Percentiles rank a stretch among this genome's conserved stretches.
phyloP scores from a whole-genome alignment of 108 stramenopile species.

The Skeletonema tropicum region DNA sequence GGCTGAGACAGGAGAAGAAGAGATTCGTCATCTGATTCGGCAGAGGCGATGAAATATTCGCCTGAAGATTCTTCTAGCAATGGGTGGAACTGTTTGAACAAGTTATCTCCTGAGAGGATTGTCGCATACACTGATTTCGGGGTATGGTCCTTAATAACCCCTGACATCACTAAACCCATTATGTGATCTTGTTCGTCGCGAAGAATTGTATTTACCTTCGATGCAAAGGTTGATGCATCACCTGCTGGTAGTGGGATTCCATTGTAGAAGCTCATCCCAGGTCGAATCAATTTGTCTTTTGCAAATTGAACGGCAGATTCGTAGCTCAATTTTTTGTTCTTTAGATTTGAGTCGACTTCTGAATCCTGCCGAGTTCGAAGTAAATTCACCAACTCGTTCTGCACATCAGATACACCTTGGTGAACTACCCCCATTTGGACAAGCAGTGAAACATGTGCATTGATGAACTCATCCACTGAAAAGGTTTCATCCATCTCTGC shows the following conservation, averaged over 20 bases:
- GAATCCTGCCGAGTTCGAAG: conserved; percentile 10
- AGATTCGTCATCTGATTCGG: conserved; percentile 46
- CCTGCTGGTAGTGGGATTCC: conserved; percentile 73
- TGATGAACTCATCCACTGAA: conserved; percentile 32
- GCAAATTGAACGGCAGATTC: conserved; percentile 35
- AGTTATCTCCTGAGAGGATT: conserved; percentile 62
- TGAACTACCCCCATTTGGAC: conserved; percentile 24
- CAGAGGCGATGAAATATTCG: conserved; percentile 43
- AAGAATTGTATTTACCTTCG: conserved; percentile 53
- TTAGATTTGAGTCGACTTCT: neutral
- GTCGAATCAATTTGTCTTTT: conserved; percentile 24
- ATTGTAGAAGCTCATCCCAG: conserved; percentile 86
- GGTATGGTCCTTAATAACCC: conserved; percentile 66
- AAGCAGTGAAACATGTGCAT: conserved; percentile 17
- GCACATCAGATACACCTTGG: conserved; percentile 5
- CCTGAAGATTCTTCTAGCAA: conserved; percentile 46
- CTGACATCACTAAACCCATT: conserved; percentile 52
- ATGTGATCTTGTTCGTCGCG: conserved; percentile 67
- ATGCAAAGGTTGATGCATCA: conserved; percentile 33
- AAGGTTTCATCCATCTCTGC: neutral
- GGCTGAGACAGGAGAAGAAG: conserved; percentile 43
- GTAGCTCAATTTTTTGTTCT: conserved; percentile 17
- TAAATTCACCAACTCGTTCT: conserved; percentile 35
- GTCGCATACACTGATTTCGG: conserved; percentile 77
- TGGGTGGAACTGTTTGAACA: conserved; percentile 65